These are phyloP conservation scores for Geotrichum europaeum DNA, from an alignment of 1,139 yeast species.

Conservation along the genomic window DNA sequence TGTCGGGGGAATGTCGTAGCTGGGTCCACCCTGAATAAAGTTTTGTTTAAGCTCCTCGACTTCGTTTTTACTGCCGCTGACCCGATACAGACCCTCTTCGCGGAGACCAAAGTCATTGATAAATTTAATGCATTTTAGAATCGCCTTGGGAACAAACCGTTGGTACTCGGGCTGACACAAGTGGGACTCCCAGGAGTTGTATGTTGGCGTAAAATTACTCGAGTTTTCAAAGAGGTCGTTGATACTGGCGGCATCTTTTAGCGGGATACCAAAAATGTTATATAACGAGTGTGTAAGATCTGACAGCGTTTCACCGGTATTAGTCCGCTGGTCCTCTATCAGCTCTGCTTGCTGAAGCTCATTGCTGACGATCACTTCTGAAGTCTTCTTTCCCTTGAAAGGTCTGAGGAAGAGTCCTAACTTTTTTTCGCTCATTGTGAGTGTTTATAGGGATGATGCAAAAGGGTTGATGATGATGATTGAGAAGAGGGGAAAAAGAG, in stretches of 20 bases:
- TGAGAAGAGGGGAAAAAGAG: background rate
- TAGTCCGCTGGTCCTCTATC: background rate
- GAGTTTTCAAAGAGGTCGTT: constrained; percentile 7
- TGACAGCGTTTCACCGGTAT: background rate
- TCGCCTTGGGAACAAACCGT: constrained; percentile 25
- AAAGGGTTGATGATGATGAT: background rate
- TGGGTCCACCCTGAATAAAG: constrained; percentile 59
- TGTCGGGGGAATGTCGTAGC: constrained; percentile 53
- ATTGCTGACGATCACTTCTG: constrained; percentile 9
- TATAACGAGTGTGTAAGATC: constrained; percentile 13
- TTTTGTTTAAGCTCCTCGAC: constrained; percentile 53
- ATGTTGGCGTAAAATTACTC: constrained; percentile 1
- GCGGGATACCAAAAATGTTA: constrained; percentile 28
- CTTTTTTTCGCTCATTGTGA: constrained; percentile 2
- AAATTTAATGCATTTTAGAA: constrained; percentile 24
- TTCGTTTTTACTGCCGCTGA: constrained; percentile 70
- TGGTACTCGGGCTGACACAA: constrained; percentile 20
- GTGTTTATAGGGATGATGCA: background rate
- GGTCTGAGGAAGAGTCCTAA: constrained; percentile 1
- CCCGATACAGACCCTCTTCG: constrained; percentile 78
- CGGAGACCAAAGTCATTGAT: constrained; percentile 46
- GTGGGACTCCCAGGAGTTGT: constrained; percentile 15
- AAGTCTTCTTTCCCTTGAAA: constrained; percentile 6
- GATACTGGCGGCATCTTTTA: constrained; percentile 26
- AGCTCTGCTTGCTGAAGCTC: background rate